Evolutionary conservation across 768 basidiomycete genomes (phyloP).

Genomic region (Lactifluus hygrophoroides): DNA sequence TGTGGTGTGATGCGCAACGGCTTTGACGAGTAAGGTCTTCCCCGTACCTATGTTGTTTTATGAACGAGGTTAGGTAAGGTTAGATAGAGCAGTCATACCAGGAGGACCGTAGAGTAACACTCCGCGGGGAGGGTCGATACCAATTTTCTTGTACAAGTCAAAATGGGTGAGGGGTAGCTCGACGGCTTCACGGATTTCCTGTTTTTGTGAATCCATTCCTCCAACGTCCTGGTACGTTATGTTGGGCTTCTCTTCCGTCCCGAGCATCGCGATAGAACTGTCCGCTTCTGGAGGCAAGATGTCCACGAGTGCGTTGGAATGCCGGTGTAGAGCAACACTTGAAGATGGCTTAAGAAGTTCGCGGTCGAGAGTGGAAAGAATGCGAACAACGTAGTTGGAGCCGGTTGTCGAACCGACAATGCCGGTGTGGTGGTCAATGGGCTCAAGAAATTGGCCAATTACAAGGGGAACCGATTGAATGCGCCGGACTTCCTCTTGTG

Average conservation of each 20-base stretch:
- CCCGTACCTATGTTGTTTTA: conserved; percentile 64
- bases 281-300: conserved; percentile 98
- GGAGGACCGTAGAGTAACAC: conserved; percentile 96
- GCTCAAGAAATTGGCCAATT: conserved; percentile 98
- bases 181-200: conserved; percentile 97
- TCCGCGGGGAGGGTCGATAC: conserved; percentile 97
- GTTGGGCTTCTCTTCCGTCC: conserved; percentile 90
- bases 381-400: conserved; percentile 96
- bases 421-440: conserved; percentile 94
- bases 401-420: conserved; percentile 98
- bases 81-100: conserved; percentile 36
- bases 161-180: conserved; percentile 95
- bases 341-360: conserved; percentile 96
- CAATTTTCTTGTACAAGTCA: conserved; percentile 98
- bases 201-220: conserved; percentile 96
- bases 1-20: conserved; percentile 97
- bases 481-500: conserved; percentile 98
- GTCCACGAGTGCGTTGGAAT: conserved; percentile 97
- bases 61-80: not conserved
- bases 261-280: conserved; percentile 92
- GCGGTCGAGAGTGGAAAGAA: conserved; percentile 92
- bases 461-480: conserved; percentile 98
- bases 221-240: conserved; percentile 92
- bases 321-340: conserved; percentile 96
- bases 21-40: conserved; percentile 98